Conservation (phyloP, 345 rosid species). For the Mangifera indica region DNA sequence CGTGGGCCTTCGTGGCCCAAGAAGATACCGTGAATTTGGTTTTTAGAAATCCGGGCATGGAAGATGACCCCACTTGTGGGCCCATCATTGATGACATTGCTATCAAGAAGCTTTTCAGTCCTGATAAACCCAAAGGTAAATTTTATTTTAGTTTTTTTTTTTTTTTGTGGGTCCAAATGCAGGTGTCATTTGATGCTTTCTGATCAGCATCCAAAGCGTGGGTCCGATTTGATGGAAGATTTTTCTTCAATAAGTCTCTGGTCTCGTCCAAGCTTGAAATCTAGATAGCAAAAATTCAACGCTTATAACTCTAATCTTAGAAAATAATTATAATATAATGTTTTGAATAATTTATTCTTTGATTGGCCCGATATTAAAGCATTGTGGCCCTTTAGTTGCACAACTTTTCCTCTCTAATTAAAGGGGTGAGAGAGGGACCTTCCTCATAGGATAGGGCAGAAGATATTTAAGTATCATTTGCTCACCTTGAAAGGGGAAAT, state of each 20-base stretch:
- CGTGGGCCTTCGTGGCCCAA: slow-evolving; percentile 81
- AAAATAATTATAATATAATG: too few species aligned
- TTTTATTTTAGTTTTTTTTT: neutral
- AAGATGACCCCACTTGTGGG: slow-evolving; percentile 96
- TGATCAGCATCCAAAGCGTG: neutral
- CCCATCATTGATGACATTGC: slow-evolving; percentile 91
- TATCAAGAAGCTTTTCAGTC: slow-evolving; percentile 78
- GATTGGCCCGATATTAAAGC: neutral
- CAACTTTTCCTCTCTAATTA: neutral
- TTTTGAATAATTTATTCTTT: too few species aligned
- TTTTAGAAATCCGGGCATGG: slow-evolving; percentile 93
- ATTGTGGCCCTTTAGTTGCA: neutral
- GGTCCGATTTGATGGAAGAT: neutral
- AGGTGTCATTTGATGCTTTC: neutral
- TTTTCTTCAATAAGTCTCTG: neutral
- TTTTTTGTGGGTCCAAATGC: neutral
- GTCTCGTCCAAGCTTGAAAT: neutral
- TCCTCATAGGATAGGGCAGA: neutral
- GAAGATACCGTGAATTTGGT: slow-evolving; percentile 52
- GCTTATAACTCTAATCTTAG: neutral
- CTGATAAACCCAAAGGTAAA: slow-evolving; percentile 75
- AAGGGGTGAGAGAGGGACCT: neutral
- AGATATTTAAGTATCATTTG: neutral
- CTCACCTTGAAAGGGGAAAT: neutral
- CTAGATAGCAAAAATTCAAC: neutral